Evolutionary conservation across 2,329 filamentous ascomycete species (phyloP).

Genomic region (Clonostachys chloroleuca): DNA sequence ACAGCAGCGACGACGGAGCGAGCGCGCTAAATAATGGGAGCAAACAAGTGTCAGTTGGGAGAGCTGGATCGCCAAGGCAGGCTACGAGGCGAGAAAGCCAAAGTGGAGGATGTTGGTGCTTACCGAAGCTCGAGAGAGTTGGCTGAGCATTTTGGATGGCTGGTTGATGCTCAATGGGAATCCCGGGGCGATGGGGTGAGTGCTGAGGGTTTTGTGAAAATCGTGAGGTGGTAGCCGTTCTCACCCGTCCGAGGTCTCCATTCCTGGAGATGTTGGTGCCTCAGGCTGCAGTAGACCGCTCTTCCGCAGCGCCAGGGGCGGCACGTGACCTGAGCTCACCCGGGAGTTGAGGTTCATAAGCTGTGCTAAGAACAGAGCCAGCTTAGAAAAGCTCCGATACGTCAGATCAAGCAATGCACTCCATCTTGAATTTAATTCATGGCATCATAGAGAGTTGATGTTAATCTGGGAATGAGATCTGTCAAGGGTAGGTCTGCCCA

Average conservation of each 20-base stretch:
- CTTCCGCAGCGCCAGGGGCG: no score
- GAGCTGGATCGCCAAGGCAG: not conserved
- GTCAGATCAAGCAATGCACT: no score
- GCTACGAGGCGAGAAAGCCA: not conserved
- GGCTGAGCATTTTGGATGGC: constrained; percentile 49
- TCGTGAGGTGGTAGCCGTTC: constrained; percentile 23
- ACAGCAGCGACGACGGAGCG: constrained; percentile 42
- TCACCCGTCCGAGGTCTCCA: constrained; percentile 9
- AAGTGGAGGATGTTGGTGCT: constrained; percentile 16
- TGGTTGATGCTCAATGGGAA: constrained; percentile 37
- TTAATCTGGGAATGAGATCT: no score
- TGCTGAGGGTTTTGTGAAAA: constrained; percentile 38
- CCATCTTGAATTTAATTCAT: no score
- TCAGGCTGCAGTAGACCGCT: constrained; percentile 8
- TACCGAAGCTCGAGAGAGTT: constrained; percentile 53
- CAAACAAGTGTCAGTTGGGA: not conserved
- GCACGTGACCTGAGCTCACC: no score
- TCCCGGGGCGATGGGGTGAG: constrained; percentile 15
- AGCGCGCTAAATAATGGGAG: constrained; percentile 41
- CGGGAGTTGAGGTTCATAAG: no score
- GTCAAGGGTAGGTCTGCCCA: no score
- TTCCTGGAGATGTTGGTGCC: constrained; percentile 12
- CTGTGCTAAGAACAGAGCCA: no score
- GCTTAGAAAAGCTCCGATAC: no score
- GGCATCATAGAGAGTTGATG: no score